Evolutionary conservation across 768 basidiomycete species (phyloP).

Genomic region (Chalciporus sphaerocephalus): DNA sequence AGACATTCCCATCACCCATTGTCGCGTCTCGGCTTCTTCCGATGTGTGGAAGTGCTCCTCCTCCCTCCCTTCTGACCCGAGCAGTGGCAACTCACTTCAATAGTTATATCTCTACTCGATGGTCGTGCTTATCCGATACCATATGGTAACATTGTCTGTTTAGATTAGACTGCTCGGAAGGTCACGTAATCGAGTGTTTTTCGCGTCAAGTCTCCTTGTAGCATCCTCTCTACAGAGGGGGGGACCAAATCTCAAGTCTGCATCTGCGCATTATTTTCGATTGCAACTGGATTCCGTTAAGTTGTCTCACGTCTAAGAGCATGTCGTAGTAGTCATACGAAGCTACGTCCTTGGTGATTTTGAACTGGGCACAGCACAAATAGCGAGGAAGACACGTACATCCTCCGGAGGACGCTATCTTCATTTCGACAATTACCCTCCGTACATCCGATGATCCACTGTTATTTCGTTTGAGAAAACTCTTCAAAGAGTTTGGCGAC

Average conservation of each 20-base stretch:
- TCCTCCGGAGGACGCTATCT: not conserved
- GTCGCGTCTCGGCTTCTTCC: not conserved
- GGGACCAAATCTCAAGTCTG: slow-evolving; percentile 35
- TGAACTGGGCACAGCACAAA: slow-evolving; percentile 41
- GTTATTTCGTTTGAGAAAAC: slow-evolving; percentile 37
- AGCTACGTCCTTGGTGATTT: slow-evolving; percentile 44
- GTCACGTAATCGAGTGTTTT: not conserved
- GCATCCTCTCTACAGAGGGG: slow-evolving; percentile 24
- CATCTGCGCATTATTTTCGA: slow-evolving; percentile 29
- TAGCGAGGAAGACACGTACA: slow-evolving; percentile 37
- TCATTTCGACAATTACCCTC: slow-evolving; percentile 2
- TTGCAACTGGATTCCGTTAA: slow-evolving; percentile 3
- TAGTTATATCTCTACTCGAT: too few species aligned
- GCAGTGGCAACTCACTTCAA: not conserved
- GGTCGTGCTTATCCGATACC: too few species aligned
- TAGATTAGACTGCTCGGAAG: not conserved
- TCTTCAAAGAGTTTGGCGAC: slow-evolving; percentile 36
- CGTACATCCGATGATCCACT: slow-evolving; percentile 32
- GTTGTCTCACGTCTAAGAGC: not conserved
- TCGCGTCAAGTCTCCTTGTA: not conserved
- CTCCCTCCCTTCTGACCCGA: slow-evolving; percentile 1
- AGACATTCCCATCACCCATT: slow-evolving; percentile 18
- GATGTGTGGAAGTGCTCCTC: slow-evolving; percentile 2
- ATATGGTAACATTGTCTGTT: too few species aligned
- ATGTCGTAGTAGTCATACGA: slow-evolving; percentile 33